Evolutionary conservation across 2,329 filamentous ascomycete species (phyloP), one percentile per base, ranked within the genome.

Genomic region (Cucurbitaria berberidis): DNA sequence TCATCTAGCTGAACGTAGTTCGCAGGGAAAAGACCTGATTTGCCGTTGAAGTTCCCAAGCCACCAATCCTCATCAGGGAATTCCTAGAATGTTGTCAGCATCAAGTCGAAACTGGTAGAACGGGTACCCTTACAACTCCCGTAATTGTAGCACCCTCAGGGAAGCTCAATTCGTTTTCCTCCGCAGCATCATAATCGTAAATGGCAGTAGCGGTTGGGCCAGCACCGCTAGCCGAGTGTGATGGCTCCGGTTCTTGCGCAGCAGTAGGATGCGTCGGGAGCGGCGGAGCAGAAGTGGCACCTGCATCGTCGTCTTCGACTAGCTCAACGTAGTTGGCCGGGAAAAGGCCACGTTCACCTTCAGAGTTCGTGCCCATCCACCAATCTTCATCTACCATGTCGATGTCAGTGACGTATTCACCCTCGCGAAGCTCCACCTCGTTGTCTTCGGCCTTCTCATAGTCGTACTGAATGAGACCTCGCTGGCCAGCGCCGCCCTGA

Each of bases 1-100:
- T 78, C 69, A 56, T 81, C 71, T 40, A 82, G 63, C 65, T 77
- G 71, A 35, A 82, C 80, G 53, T 82, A 82, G 63, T 82, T 82
- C 39, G 79, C 77, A 21, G 78, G 78, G 85, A 99, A 99, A 40
- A 99, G 82, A 57, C 95, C 95, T 26, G 84, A 84, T 52, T 88
- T 84, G 45, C 92, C 92, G 22, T 87, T 82, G 75, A 89, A 96
- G 68, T 90, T 86, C 53, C 95, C 95, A 67, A 93, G 89, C 95
- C 95, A 99, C 95, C 95, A 99, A 73, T 99, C 95, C 62, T 98
- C 93, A 68, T 98, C 95, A 2, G 95, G 95, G 77, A 98, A 98
- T 80, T 97, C 91, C 87, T 89, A 64, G 41, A 38, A 11, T 38
- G 38, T 71, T 65, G 78, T 74, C 45, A 70, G 62, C 49, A 41